These are phyloP conservation scores for Pleurotus pulmonarius DNA, from an alignment of 768 basidiomycete genomes.

Conservation along the genomic window DNA sequence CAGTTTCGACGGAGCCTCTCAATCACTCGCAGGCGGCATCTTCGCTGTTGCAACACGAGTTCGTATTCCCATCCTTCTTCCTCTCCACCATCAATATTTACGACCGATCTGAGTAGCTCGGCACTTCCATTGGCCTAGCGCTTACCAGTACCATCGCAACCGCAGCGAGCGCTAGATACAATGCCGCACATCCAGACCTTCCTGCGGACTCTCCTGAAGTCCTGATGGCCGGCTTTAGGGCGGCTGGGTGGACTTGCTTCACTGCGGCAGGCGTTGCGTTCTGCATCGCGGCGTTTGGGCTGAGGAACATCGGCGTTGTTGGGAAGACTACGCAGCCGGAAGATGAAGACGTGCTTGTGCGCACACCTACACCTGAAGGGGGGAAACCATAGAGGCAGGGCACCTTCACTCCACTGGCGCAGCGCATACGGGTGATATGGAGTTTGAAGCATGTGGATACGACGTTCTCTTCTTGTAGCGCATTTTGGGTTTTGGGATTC, in stretches of 20 bases:
- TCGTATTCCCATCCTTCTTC: background rate
- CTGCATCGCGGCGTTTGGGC: slow-evolving; percentile 10
- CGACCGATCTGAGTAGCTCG: slow-evolving; percentile 17
- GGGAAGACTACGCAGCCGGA: slow-evolving; percentile 13
- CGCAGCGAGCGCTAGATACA: slow-evolving; percentile 20
- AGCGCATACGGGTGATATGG: too few relatives aligned
- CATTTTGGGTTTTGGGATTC: too few relatives aligned
- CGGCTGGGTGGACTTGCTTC: slow-evolving; percentile 24
- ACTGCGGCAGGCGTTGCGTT: slow-evolving; percentile 11
- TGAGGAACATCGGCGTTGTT: slow-evolving; percentile 17
- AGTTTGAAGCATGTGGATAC: too few relatives aligned
- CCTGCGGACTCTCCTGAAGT: slow-evolving; percentile 20
- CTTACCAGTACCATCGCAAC: slow-evolving; percentile 26
- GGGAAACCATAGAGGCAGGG: too few relatives aligned
- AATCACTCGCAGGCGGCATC: slow-evolving; percentile 28
- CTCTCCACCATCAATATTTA: background rate
- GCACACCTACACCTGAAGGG: too few relatives aligned
- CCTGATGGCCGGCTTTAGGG: slow-evolving; percentile 28
- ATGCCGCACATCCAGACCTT: slow-evolving; percentile 16
- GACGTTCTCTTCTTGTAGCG: too few relatives aligned
- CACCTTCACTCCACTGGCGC: too few relatives aligned
- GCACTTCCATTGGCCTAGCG: slow-evolving; percentile 30
- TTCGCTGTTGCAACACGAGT: slow-evolving; percentile 30
- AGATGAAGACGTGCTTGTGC: background rate
- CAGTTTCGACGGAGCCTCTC: slow-evolving; percentile 26